Evolutionary conservation across 1,139 yeast species (phyloP).

Genomic region (Blastobotrys ciferrii): DNA sequence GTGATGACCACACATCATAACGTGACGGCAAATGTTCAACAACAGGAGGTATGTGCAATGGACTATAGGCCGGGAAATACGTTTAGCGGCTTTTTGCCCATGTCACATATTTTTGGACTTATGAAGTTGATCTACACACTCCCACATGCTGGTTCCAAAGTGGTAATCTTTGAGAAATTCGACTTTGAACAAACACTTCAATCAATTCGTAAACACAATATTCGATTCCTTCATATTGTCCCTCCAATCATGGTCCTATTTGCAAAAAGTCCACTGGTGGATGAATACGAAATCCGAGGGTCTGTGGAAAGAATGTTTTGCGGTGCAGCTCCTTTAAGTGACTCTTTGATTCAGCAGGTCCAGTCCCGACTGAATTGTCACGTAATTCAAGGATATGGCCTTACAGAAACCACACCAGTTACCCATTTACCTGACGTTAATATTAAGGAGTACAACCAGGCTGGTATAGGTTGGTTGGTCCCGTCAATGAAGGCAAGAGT

Average conservation of each 20-base stretch:
- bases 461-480: slow-evolving; percentile 48
- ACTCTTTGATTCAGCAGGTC: slow-evolving; percentile 30
- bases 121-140: slow-evolving; percentile 29
- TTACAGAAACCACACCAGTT: slow-evolving; percentile 49
- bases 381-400: slow-evolving; percentile 70
- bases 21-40: slow-evolving; percentile 35
- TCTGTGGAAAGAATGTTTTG: slow-evolving; percentile 28
- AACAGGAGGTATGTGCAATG: slow-evolving; percentile 21
- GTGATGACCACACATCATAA: slow-evolving; percentile 58
- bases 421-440: slow-evolving; percentile 28
- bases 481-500: slow-evolving; percentile 47
- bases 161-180: slow-evolving; percentile 36
- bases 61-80: slow-evolving; percentile 13
- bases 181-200: slow-evolving; percentile 35
- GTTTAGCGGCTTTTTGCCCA: slow-evolving; percentile 34
- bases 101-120: slow-evolving; percentile 42
- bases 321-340: slow-evolving; percentile 43
- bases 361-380: slow-evolving; percentile 22
- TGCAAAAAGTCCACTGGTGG: slow-evolving; percentile 39
- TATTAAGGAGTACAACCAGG: slow-evolving; percentile 23
- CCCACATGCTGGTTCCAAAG: slow-evolving; percentile 24
- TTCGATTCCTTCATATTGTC: slow-evolving; percentile 33
- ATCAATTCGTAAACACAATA: slow-evolving; percentile 30
- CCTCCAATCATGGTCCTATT: slow-evolving; percentile 41
- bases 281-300: slow-evolving; percentile 31